Evolutionary conservation across 2,329 filamentous ascomycete genomes (phyloP).

Genomic region (Diaporthe amygdali): DNA sequence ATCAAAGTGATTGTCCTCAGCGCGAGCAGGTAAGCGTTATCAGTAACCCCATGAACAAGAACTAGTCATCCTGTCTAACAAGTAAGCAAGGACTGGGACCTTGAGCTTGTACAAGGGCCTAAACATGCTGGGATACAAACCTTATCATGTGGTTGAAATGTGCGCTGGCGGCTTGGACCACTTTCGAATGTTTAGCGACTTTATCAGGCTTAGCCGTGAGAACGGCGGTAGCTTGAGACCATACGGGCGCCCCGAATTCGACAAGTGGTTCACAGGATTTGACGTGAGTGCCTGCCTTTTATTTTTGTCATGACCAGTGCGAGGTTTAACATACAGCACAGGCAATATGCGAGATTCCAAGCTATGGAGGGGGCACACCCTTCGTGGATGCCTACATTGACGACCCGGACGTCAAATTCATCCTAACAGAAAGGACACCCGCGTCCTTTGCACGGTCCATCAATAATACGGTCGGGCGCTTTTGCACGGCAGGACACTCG

Average conservation of each 20-base stretch:
- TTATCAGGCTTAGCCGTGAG: neutral
- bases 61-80: too few species aligned
- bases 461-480: neutral
- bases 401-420: neutral
- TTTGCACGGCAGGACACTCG: neutral
- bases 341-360: neutral
- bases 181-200: neutral
- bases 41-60: neutral
- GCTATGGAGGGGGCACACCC: neutral
- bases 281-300: neutral
- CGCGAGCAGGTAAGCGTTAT: neutral
- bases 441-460: neutral
- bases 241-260: neutral
- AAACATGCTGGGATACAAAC: neutral
- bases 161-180: neutral
- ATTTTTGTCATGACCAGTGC: too few species aligned
- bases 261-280: neutral
- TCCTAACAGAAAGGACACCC: neutral
- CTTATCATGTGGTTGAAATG: neutral
- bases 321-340: neutral
- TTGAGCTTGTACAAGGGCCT: neutral
- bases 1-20: neutral
- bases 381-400: neutral
- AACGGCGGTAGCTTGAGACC: neutral
- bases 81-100: neutral